Base-by-base conservation (phyloP, 2,329 filamentous ascomycete species). In the Diaporthe vaccinii region DNA sequence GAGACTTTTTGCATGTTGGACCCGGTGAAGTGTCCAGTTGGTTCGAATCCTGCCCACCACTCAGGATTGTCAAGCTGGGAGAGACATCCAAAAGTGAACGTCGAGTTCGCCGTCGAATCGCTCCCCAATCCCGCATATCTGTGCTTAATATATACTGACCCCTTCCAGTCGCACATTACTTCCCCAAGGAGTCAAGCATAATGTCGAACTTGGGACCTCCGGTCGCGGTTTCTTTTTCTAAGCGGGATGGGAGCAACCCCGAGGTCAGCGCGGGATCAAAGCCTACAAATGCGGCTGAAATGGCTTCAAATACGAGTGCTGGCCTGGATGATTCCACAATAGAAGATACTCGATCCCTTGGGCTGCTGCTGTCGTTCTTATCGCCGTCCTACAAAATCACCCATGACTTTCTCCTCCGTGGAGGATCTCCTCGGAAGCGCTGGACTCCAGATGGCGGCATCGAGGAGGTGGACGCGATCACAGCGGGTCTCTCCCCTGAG, bases 401-500 rank as follows among this genome's bases (percentile, higher is more conserved):
- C 36, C 51, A n/a, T 34, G 68, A 59, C 14, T 36, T 72, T n/a
- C 68, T 72, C 68, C 41, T n/a, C 39, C 25, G 53, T 39, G 68
- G 25, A n/a, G 68, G 17, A 3, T 58, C 55, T 25, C 53, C 68
- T n/a, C 68, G 68, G 53, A 57, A 72, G 10, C 68, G 68, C 25
- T 72, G 68, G 68, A 25, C 17, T 36, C 39, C 15, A 17, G 22
- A 17, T 25, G 68, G 68, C 4, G 55, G 44, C 20, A 34, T 59
- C 10, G 20, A 46, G 25, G 68, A 72, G 51, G 53, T 72, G 53
- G 53, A 46, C 5, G 53, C 53, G 9, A 58, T 8, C 17, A 22
- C 20, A 36, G 25, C 53, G 22, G 53, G 53, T 17, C 39, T 72
- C 20, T 20, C 41, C 8, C 20, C 51, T 17, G 39, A 59, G 31